Conservation (phyloP, 805 yeast species). For the Blastobotrys chiropterorum region DNA sequence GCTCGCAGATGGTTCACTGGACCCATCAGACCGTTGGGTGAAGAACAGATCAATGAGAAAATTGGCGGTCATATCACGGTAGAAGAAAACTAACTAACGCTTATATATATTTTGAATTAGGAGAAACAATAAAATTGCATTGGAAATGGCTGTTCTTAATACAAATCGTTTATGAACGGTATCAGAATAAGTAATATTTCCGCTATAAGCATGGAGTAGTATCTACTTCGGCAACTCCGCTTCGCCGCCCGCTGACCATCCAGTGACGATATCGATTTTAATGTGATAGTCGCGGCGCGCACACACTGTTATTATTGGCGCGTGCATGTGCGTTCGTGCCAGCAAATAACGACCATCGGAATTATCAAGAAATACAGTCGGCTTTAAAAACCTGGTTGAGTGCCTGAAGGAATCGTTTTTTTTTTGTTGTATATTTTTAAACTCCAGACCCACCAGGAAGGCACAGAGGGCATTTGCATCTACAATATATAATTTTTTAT, state of each 20-base stretch:
- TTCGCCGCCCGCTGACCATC: too few species aligned
- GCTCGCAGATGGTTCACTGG: constrained; percentile 54
- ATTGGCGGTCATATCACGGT: not conserved
- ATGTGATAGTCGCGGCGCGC: not conserved
- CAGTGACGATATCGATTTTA: too few species aligned
- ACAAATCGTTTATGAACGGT: too few species aligned
- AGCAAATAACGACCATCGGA: not conserved
- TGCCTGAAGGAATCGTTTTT: not conserved
- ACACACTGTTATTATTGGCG: not conserved
- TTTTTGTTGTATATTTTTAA: too few species aligned
- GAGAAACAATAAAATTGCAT: too few species aligned
- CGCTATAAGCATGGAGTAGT: too few species aligned
- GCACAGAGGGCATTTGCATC: too few species aligned
- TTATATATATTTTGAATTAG: not conserved
- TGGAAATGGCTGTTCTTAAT: too few species aligned
- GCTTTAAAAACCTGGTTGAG: not conserved
- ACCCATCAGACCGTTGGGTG: constrained; percentile 31
- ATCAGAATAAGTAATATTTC: too few species aligned
- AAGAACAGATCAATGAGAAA: not conserved
- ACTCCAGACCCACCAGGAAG: too few species aligned
- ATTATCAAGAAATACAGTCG: not conserved
- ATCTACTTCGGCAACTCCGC: too few species aligned
- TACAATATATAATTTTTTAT: too few species aligned
- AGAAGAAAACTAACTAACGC: not conserved
- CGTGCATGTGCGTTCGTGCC: not conserved